Conservation (phyloP, 2,329 filamentous ascomycete species). For the Dothistroma pini region DNA sequence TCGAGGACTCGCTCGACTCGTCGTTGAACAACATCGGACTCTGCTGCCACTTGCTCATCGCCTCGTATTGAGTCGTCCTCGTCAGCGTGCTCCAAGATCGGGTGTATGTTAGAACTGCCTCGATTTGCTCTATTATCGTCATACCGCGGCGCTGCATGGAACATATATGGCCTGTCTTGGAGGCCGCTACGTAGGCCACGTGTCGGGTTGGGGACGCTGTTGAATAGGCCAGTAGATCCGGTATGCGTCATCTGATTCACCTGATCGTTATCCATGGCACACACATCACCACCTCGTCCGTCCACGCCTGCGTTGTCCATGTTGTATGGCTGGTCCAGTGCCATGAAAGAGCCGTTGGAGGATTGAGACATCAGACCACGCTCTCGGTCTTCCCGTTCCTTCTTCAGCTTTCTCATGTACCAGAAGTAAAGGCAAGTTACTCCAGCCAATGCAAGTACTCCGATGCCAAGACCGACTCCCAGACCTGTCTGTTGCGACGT, state of each 20-base stretch:
- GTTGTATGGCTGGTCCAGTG: slow-evolving; percentile 46
- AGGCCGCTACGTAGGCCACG: slow-evolving; percentile 44
- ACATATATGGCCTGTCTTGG: slow-evolving; percentile 36
- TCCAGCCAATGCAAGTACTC: slow-evolving; percentile 40
- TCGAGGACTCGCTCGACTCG: slow-evolving; percentile 4
- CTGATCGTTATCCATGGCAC: slow-evolving; percentile 33
- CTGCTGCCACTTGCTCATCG: slow-evolving; percentile 1
- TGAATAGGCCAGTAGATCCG: slow-evolving; percentile 46
- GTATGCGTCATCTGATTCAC: slow-evolving; percentile 26
- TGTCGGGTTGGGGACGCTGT: slow-evolving; percentile 48
- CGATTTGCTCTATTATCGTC: slow-evolving; percentile 49
- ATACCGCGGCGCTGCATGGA: slow-evolving; percentile 41
- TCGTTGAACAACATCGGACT: slow-evolving; percentile 8
- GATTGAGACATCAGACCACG: slow-evolving; percentile 47
- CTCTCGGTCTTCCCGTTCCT: slow-evolving; percentile 47
- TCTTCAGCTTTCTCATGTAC: slow-evolving; percentile 42
- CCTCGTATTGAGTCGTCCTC: slow-evolving; percentile 18
- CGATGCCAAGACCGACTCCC: slow-evolving; percentile 44
- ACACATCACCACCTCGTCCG: slow-evolving; percentile 39
- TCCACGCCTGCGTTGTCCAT: slow-evolving; percentile 33
- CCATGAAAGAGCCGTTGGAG: slow-evolving; percentile 38
- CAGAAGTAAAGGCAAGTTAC: slow-evolving; percentile 47
- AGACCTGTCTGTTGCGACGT: slow-evolving; percentile 46
- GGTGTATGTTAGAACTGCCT: slow-evolving; percentile 41
- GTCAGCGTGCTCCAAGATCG: slow-evolving; percentile 23